Evolutionary conservation across 1,284 basidiomycete genomes (phyloP).

Genomic region (Tilletiopsis washingtonensis): DNA sequence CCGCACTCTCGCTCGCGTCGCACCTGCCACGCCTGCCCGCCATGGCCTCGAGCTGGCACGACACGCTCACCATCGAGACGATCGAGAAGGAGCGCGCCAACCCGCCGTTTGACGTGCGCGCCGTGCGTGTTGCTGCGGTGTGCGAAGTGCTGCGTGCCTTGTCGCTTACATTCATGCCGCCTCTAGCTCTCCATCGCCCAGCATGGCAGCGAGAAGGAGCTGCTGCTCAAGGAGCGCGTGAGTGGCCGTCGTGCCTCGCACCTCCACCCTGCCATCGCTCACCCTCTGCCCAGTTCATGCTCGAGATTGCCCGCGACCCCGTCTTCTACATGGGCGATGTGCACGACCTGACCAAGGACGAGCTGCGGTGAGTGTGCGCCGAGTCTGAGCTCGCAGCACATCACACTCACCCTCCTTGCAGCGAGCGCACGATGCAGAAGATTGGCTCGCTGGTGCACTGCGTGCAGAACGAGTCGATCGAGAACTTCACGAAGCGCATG

Average conservation of each 20-base stretch:
- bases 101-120: slow-evolving; percentile 52
- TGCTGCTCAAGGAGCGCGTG: slow-evolving; percentile 45
- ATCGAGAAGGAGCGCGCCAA: slow-evolving; percentile 50
- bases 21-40: not conserved
- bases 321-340: slow-evolving; percentile 55
- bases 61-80: slow-evolving; percentile 43
- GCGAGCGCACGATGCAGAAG: slow-evolving; percentile 37
- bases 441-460: slow-evolving; percentile 36
- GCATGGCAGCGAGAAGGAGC: slow-evolving; percentile 46
- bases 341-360: slow-evolving; percentile 55
- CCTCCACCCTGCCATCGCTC: too few relatives aligned
- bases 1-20: too few relatives aligned
- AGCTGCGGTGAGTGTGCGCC: slow-evolving; percentile 52
- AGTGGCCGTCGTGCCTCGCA: too few relatives aligned
- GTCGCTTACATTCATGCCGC: too few relatives aligned
- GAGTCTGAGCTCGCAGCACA: not conserved
- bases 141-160: too few relatives aligned
- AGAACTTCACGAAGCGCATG: slow-evolving; percentile 53
- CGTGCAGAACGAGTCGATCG: slow-evolving; percentile 40
- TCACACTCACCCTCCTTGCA: not conserved
- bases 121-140: too few relatives aligned
- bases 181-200: slow-evolving; percentile 47
- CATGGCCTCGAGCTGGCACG: slow-evolving; percentile 3
- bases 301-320: slow-evolving; percentile 53
- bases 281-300: slow-evolving; percentile 52